Base-by-base conservation (phyloP, 2,329 filamentous ascomycete species). In the Epichloe typhina region DNA sequence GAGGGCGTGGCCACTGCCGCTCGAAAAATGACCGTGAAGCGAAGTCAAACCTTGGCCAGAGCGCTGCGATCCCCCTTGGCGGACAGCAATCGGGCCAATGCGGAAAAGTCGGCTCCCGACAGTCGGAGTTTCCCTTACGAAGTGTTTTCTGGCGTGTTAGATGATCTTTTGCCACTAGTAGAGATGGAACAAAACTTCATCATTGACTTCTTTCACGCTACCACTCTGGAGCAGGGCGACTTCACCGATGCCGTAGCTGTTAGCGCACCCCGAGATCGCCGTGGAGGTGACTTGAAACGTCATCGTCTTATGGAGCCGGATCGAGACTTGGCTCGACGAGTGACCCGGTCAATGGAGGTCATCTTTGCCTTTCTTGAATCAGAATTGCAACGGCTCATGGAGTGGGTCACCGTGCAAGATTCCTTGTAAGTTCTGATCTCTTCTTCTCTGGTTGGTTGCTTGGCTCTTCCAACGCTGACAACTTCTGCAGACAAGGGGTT, bases 141-240 rank as follows among this genome's bases (percentile, higher is more conserved):
- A 66, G 81, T 88, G 3, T 95, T 97, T 66, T 75, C 80, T 0
- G 83, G 82, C 38, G 81, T 88, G 12, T 69, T 96, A 54, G 85
- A 93, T 52, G 88, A 96, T 60, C 79, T 93, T 56, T 71, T 90
- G 43, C 87, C 85, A 5, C 75, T 95, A 51, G 82, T 96, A 52
- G 83, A 88, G 58, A 90, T 91, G 65, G 93, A 98, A 68, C 91
- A 98, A 65, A 97, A 96, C 63, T 98, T 97, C 63, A 75, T 96
- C 46, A 83, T 95, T n/a, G 88, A 95, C 58, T 93, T 96, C 66
- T 97, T 97, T 76, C 91, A 97, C 59, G 81, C 93, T 26, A 87
- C 85, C n/a, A 94, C 88, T 2, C 74, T 91, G 31, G 84, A 89
- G 59, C 83, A 82, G 37, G 69, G 79, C 15, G 90, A 96, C 62